Conservation (phyloP, 78 protist species). For the Dictyostelium capitatum region DNA sequence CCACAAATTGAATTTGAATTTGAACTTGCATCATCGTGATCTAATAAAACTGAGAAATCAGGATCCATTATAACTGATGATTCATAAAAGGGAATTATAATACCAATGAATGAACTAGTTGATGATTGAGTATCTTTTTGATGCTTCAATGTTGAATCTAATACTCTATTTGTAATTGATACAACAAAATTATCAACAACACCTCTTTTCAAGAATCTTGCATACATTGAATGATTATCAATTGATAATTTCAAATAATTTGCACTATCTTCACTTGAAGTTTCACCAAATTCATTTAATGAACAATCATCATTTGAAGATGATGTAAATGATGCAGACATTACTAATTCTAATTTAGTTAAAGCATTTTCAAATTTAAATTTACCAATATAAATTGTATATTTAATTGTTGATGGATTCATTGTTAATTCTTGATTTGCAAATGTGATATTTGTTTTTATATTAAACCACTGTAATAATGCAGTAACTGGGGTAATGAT, state of each 20-base stretch:
- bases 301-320: background rate
- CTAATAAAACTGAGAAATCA: slow-evolving; percentile 34
- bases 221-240: slow-evolving; percentile 11
- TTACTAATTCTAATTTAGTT: slow-evolving; percentile 2
- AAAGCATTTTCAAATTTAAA: background rate
- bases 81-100: background rate
- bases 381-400: background rate
- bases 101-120: background rate
- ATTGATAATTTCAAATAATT: slow-evolving; percentile 22
- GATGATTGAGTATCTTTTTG: background rate
- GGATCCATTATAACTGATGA: slow-evolving; percentile 9
- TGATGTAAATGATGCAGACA: slow-evolving; percentile 14
- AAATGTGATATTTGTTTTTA: slow-evolving; percentile 5
- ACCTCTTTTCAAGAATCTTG: slow-evolving; percentile 8
- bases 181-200: background rate
- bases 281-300: background rate
- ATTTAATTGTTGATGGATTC: slow-evolving; percentile 31
- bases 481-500: background rate
- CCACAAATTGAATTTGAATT: background rate
- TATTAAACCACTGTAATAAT: background rate
- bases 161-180: background rate
- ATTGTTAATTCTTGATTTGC: background rate
- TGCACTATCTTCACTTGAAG: background rate
- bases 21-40: background rate
- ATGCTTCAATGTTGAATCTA: background rate